These are phyloP conservation scores for Pittosporum tobira DNA, from an alignment of 129 eudicot species.

Conservation along the genomic window DNA sequence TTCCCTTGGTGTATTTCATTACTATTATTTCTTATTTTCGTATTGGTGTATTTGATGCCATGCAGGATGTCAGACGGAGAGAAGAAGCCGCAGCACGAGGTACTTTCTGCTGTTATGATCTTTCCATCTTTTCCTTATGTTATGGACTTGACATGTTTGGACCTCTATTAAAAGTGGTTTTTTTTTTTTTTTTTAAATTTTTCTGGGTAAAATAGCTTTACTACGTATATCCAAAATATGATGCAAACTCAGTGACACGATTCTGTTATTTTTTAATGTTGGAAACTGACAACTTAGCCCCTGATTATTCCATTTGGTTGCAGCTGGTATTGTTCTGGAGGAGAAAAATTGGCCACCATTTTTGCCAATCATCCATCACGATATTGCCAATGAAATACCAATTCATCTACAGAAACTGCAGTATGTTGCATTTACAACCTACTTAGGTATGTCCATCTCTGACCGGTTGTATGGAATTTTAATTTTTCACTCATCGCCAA, in stretches of 20 bases:
- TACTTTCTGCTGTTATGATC: constrained; percentile 11
- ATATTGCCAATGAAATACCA: constrained; percentile 89
- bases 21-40: constrained; percentile 11
- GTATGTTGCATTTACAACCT: constrained; percentile 85
- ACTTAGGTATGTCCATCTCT: constrained; percentile 48
- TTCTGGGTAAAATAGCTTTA: not conserved
- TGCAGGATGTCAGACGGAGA: constrained; percentile 72
- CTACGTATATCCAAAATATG: no score
- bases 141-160: not conserved
- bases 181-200: not conserved
- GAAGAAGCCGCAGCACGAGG: constrained; percentile 96
- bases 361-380: constrained; percentile 96
- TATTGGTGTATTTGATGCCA: constrained; percentile 14
- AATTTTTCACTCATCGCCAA: not conserved
- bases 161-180: not conserved
- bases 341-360: constrained; percentile 98
- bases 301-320: constrained; percentile 18
- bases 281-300: constrained; percentile 5
- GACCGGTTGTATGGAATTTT: not conserved
- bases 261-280: not conserved
- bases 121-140: not conserved
- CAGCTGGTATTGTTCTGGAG: constrained; percentile 98
- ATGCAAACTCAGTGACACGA: not conserved
- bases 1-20: not conserved
- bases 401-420: constrained; percentile 85